phyloP scores from a whole-genome alignment of 495 filamentous ascomycete genomes.

The Podospora fimiseda region DNA sequence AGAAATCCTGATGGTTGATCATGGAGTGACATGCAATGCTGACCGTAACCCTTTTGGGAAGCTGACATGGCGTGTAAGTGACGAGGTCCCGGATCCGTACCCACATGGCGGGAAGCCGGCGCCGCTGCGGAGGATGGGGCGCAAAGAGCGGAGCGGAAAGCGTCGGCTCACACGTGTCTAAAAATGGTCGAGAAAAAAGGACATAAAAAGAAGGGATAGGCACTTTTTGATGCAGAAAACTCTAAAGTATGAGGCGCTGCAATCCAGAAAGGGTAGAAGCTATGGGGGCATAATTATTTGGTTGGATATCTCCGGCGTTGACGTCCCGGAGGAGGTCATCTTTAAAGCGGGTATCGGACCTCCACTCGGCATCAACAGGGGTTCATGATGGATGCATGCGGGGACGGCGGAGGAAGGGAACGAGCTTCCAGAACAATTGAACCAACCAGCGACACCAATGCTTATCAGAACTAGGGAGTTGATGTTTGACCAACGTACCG shows the following conservation, averaged over 20 bases:
- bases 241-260: no score
- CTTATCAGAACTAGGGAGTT: background rate
- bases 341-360: no score
- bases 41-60: background rate
- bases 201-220: no score
- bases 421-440: background rate
- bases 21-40: background rate
- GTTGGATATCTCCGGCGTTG: no score
- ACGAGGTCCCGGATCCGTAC: background rate
- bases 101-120: background rate
- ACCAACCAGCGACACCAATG: background rate
- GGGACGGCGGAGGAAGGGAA: background rate
- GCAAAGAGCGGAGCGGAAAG: constrained; percentile 6
- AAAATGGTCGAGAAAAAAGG: no score
- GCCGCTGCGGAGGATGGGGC: background rate
- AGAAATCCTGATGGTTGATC: no score
- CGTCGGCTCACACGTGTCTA: constrained; percentile 12
- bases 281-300: no score
- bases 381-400: background rate
- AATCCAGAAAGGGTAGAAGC: no score
- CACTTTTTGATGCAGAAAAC: no score
- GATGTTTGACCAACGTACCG: background rate
- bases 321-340: no score
- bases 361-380: no score
- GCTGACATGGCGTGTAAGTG: background rate